phyloP scores from a whole-genome alignment of 306 rosid genomes.

The Geum urbanum region DNA sequence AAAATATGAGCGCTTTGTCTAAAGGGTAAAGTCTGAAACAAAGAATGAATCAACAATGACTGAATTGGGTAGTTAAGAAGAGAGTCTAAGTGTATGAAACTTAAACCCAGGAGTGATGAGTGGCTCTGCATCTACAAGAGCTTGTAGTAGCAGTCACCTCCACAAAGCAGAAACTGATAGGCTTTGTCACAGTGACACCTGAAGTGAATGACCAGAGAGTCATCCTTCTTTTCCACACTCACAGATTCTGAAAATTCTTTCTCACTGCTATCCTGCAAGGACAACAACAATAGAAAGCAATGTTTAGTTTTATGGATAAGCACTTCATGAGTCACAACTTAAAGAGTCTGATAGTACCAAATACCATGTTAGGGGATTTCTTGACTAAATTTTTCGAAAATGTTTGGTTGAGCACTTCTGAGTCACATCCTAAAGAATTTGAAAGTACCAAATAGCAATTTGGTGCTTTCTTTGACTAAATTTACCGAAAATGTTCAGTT shows the following conservation, averaged over 20 bases:
- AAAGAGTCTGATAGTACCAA: background rate
- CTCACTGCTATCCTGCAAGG: conserved; percentile 33
- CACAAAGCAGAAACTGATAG: conserved; percentile 48
- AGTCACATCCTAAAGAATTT: background rate
- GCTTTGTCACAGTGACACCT: conserved; percentile 57
- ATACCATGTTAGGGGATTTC: background rate
- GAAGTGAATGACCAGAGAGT: conserved; percentile 38
- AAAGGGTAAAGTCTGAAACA: background rate
- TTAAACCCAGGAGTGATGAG: background rate
- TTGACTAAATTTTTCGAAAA: background rate
- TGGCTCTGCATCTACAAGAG: conserved; percentile 22
- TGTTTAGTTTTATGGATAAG: background rate
- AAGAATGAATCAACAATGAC: background rate
- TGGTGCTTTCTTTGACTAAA: background rate
- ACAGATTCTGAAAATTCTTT: conserved; percentile 39
- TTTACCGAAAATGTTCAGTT: background rate
- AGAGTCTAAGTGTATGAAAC: background rate
- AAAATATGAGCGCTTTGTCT: background rate
- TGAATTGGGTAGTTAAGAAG: background rate
- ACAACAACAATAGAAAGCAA: background rate
- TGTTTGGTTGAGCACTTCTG: background rate
- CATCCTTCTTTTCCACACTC: conserved; percentile 46
- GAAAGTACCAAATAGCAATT: background rate
- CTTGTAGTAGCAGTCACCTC: conserved; percentile 55
- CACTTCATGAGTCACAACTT: background rate